These are phyloP conservation scores for Neofusicoccum ribis DNA, from an alignment of 2,329 filamentous ascomycete genomes.

Conservation along the genomic window DNA sequence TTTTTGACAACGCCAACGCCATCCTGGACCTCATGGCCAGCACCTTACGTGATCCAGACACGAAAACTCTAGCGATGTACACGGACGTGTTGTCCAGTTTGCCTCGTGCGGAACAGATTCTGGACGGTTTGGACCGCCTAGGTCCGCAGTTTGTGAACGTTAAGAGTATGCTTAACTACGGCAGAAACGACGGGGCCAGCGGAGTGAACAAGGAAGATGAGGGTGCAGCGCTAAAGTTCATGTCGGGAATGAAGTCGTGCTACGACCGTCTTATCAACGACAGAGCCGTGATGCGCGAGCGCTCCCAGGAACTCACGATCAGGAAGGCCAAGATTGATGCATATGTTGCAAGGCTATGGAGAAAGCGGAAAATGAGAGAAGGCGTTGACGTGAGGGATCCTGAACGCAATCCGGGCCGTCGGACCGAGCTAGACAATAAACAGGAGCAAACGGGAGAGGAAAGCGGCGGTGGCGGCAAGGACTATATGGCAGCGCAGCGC, in stretches of 20 bases:
- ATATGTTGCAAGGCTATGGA: not conserved
- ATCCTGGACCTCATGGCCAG: conserved; percentile 52
- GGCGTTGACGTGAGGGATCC: not conserved
- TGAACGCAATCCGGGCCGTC: not conserved
- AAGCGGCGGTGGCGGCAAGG: not conserved
- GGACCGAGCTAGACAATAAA: not conserved
- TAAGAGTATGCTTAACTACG: not conserved
- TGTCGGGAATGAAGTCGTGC: not conserved
- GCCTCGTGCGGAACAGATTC: not conserved
- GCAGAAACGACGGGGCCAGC: not conserved
- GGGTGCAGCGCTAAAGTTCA: not conserved
- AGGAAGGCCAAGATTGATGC: not conserved
- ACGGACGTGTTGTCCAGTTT: not conserved
- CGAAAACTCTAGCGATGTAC: not conserved
- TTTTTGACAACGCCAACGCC: conserved; percentile 63
- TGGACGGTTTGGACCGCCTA: not conserved
- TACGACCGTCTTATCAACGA: not conserved
- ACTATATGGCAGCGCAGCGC: too few relatives aligned
- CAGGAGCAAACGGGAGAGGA: not conserved
- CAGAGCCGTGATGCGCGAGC: not conserved
- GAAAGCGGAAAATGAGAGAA: not conserved
- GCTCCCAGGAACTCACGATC: not conserved
- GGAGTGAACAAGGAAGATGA: not conserved
- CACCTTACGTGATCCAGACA: not conserved
- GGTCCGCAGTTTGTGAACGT: not conserved